Evolutionary conservation across 139 green algal species (phyloP), one percentile per base, ranked within the genome.

Genomic region (Tetraselmis chui): DNA sequence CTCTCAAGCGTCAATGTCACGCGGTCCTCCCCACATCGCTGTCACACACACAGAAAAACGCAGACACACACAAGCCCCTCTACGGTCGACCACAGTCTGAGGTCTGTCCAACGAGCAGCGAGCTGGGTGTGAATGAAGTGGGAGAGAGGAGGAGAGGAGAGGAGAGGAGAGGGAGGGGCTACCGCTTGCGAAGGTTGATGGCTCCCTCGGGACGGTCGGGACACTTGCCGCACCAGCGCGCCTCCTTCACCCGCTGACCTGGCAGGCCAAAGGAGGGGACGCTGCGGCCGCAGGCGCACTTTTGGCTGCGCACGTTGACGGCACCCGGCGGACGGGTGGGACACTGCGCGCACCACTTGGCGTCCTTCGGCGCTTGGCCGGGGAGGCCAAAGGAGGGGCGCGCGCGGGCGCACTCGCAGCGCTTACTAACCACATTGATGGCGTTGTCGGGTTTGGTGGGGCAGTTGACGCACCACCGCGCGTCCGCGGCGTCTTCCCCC

Each of bases 281-380:
- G 74, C 26, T 29, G 5, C 74, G 74, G 26, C 74, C 74, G 74
- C 74, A 77, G 26, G 2, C 74, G 74, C 74, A 77, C 74, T 77
- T 77, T 2, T 11, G 2, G 26, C n/a, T 77, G 26, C n/a, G 25
- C 74, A 77, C 74, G 74, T 77, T 29, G 26, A 77, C 74, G 74
- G 74, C 74, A 25, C n/a, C n/a, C 26, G 26, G 2, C 26, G 74
- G 74, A 2, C 74, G 2, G 5, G 2, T 23, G 5, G 74, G 74
- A 25, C 74, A 77, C 74, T 77, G 74, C 74, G 25, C n/a, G 74
- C 74, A 77, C 74, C 74, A 77, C 74, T 29, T 22, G 5, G 74
- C 74, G 5, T 2, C 74, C 74, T 28, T 29, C 23, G 26, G 5
- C 26, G 26, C 5, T 2, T 31, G 23, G 5, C 74, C 74, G 2